phyloP scores from a whole-genome alignment of 306 rosid genomes.

The Vicia villosa region DNA sequence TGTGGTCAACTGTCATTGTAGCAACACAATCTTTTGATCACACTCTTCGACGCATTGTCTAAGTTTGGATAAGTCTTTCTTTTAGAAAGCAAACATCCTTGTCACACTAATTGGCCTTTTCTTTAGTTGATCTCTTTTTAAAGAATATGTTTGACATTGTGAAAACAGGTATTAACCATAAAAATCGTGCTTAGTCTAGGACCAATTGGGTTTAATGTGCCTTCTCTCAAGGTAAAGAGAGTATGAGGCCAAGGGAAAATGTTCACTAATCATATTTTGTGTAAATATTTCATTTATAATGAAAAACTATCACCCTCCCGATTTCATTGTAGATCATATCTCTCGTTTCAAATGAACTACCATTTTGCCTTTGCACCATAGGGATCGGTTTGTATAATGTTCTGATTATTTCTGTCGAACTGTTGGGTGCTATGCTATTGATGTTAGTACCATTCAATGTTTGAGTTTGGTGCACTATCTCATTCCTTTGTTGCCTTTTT shows the following conservation, averaged over 20 bases:
- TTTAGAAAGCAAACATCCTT: background rate
- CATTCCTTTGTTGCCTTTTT: background rate
- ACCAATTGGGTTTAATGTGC: background rate
- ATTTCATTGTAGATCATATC: conserved; percentile 10
- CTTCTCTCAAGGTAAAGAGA: background rate
- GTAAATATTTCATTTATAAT: background rate
- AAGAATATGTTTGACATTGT: background rate
- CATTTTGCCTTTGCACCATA: background rate
- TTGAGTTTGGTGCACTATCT: conserved; percentile 9
- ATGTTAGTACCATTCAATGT: conserved; percentile 1
- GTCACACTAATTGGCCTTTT: no score
- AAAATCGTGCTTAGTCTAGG: background rate
- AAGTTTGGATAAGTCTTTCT: background rate
- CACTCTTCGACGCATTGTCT: background rate
- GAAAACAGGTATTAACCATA: no score
- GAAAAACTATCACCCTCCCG: background rate
- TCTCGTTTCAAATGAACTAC: background rate
- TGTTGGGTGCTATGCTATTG: background rate
- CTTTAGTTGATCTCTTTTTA: no score
- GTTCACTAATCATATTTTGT: background rate
- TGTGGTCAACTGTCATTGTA: background rate
- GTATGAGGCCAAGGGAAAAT: background rate
- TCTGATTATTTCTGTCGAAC: background rate
- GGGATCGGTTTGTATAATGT: conserved; percentile 16
- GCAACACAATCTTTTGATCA: background rate